Percentiles rank a stretch among this genome's conserved stretches.
phyloP scores from a whole-genome alignment of 345 rosid genomes.

The Gynandropsis gynandra region DNA sequence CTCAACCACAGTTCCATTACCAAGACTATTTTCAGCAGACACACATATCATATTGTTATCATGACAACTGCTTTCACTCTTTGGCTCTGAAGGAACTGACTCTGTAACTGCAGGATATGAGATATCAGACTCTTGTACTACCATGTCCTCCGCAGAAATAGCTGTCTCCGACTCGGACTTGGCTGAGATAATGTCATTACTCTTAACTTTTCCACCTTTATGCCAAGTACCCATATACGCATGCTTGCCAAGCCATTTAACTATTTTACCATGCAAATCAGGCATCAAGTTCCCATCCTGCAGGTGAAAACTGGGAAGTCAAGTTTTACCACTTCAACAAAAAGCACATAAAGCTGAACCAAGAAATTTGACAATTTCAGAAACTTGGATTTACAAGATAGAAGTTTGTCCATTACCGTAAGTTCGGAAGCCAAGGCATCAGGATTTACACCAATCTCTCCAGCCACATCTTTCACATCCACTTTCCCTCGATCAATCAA shows the following conservation, averaged over 20 bases:
- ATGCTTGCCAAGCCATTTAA: constrained; percentile 73
- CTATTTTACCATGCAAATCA: constrained; percentile 54
- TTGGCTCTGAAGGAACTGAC: constrained; percentile 54
- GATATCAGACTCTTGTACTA: constrained; percentile 38
- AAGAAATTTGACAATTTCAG: constrained; percentile 6
- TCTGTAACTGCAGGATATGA: constrained; percentile 57
- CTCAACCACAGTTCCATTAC: constrained; percentile 35
- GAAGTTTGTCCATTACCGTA: constrained; percentile 38
- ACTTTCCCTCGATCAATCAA: constrained; percentile 82
- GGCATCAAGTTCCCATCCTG: constrained; percentile 64
- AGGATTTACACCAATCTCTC: constrained; percentile 61
- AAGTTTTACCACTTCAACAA: constrained; percentile 14
- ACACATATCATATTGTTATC: constrained; percentile 11
- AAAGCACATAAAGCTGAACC: constrained; percentile 2
- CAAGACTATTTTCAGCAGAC: constrained; percentile 35
- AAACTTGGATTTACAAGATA: constrained; percentile 15
- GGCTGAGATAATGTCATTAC: constrained; percentile 36
- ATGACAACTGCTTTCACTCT: constrained; percentile 45
- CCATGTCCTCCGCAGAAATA: constrained; percentile 41
- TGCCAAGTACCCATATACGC: constrained; percentile 44
- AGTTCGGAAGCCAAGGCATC: constrained; percentile 55
- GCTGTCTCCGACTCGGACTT: constrained; percentile 32
- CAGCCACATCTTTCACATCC: constrained; percentile 63
- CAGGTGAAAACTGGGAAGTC: constrained; percentile 18
- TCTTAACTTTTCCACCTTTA: constrained; percentile 36